Base-by-base conservation (phyloP, 2,329 filamentous ascomycete genomes). In the Pestalotiopsis sp. region DNA sequence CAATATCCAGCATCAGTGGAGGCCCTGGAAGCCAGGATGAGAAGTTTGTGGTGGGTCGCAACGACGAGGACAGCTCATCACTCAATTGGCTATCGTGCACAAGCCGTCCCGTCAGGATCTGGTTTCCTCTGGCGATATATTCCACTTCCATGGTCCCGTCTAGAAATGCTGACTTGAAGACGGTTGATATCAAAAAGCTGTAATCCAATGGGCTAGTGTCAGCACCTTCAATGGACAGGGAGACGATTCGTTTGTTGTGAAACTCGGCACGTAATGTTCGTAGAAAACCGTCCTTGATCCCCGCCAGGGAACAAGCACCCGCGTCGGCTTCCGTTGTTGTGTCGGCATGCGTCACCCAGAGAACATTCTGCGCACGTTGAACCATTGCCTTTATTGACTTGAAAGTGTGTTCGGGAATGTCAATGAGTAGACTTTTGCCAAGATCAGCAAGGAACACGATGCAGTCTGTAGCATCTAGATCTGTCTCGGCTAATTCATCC, bases 261-360 rank as follows among this genome's bases (percentile, higher is more conserved):
- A 73, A 68, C 61, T 79, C 76, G n/a, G 68, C 68, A 4, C 76
- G 71, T 6, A 77, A 68, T 1, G 71, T 70, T 13, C 77, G 69
- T 5, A 78, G 64, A 63, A 78, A 76, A 3, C 77, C 78, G 11
- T 72, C 63, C 7, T 70, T 67, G 17, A 73, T 45, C 13, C 71
- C 70, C 5, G 72, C 72, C 4, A 70, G 49, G 4, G 20, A 23
- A 23, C 20, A 23, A 23, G 20, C 20, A 23, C 20, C 20, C 20
- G 20, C 20, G 20, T 23, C 20, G 76, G 69, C 6, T 52, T 55
- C 20, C 3, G 23, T 3, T 57, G 12, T n/a, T 12, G 36, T 5
- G 31, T 76, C 62, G 14, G 70, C 64, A 13, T 60, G 61, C 1
- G 72, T 73, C 2, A 78, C 71, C 78, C 77, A 79, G 3, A 79